phyloP scores from a whole-genome alignment of 2,329 filamentous ascomycete species.

The Neonectria faginata region DNA sequence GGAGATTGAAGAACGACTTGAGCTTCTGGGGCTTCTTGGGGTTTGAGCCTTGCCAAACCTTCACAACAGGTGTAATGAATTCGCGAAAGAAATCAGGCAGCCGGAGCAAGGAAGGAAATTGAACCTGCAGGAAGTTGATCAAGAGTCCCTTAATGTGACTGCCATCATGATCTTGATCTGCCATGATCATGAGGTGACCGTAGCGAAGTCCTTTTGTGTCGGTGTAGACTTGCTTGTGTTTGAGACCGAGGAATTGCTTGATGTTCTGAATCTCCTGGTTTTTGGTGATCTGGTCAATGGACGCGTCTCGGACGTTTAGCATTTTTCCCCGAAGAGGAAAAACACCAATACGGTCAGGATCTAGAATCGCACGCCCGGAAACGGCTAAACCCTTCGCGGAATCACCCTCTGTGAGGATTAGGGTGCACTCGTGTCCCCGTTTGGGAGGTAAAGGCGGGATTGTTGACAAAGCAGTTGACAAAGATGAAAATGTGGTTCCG shows the following conservation, averaged over 20 bases:
- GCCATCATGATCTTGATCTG: constrained; percentile 99
- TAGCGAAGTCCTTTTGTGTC: constrained; percentile 92
- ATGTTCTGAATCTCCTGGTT: constrained; percentile 98
- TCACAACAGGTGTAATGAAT: constrained; percentile 98
- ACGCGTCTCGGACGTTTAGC: constrained; percentile 96
- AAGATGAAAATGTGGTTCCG: constrained; percentile 98
- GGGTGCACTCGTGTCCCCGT: constrained; percentile 92
- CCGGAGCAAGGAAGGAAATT: constrained; percentile 91
- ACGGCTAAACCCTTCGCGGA: constrained; percentile 95
- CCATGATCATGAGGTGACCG: constrained; percentile 99
- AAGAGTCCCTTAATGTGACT: constrained; percentile 98
- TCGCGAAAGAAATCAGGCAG: constrained; percentile 93
- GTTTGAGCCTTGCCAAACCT: constrained; percentile 92
- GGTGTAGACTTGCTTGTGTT: constrained; percentile 82
- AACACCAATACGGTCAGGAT: constrained; percentile 94
- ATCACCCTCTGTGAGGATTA: constrained; percentile 98
- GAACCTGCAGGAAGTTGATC: constrained; percentile 97
- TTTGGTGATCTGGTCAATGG: constrained; percentile 95
- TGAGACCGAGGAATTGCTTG: no score
- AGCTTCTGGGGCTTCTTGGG: constrained; percentile 84
- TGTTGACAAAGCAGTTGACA: constrained; percentile 90
- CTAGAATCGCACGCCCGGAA: constrained; percentile 92
- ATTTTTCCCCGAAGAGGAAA: constrained; percentile 97
- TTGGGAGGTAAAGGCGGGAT: constrained; percentile 96
- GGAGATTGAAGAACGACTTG: constrained; percentile 82